Percentiles rank a stretch among this genome's conserved stretches.
These are phyloP conservation scores for Solanum etuberosum DNA, from an alignment of 257 asterid genomes.

Conservation along the genomic window DNA sequence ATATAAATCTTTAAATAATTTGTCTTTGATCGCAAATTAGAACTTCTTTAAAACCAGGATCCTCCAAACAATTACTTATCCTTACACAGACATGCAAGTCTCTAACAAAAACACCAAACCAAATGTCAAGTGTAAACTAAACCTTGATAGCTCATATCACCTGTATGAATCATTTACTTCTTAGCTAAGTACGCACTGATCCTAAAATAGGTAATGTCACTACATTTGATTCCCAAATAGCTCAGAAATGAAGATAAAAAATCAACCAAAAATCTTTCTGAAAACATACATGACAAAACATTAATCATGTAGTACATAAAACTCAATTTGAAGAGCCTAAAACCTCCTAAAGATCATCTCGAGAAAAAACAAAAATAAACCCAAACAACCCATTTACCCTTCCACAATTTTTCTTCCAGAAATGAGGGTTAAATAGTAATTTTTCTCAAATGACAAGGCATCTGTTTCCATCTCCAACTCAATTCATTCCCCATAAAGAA, in stretches of 20 bases:
- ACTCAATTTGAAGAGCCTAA: neutral
- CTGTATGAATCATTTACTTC: neutral
- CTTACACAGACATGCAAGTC: too few relatives aligned
- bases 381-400: neutral
- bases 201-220: neutral
- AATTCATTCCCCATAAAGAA: neutral
- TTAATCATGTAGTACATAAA: neutral
- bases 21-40: too few relatives aligned
- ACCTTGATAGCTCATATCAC: neutral
- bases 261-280: neutral
- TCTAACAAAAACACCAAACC: too few relatives aligned
- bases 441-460: neutral
- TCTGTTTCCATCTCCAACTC: neutral
- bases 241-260: neutral
- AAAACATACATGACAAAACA: neutral
- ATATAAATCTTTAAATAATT: too few relatives aligned
- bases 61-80: too few relatives aligned
- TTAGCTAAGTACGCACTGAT: neutral
- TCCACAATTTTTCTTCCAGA: neutral
- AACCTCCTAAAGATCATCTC: neutral
- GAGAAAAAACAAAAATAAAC: neutral
- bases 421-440: neutral
- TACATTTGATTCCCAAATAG: neutral
- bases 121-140: neutral
- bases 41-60: too few relatives aligned